A percentile compares a stretch with the other conserved stretches of the same genome.
phyloP scores from a whole-genome alignment of 2,329 filamentous ascomycete genomes.

The Cladophialophora exuberans region DNA sequence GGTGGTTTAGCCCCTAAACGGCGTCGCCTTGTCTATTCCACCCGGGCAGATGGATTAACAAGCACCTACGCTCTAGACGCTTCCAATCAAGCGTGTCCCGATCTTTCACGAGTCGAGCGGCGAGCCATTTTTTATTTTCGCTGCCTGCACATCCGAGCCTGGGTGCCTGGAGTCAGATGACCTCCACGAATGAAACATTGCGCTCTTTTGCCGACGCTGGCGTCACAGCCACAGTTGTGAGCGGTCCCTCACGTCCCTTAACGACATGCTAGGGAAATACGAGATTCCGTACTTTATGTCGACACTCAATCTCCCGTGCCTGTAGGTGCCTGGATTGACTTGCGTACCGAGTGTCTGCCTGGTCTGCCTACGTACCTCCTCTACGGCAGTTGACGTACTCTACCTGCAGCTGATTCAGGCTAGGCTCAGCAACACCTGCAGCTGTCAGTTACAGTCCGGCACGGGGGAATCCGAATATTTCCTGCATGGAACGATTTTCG shows the following conservation, averaged over 20 bases:
- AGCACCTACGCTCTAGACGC: conserved; percentile 2
- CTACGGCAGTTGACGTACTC: not conserved
- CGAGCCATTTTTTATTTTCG: conserved; percentile 10
- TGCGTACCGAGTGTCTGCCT: conserved; percentile 20
- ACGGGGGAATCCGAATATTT: conserved; percentile 10
- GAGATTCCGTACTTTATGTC: not conserved
- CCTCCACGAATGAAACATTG: not conserved
- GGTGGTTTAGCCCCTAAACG: conserved; percentile 8
- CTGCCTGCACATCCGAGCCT: conserved; percentile 11
- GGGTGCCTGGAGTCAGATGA: conserved; percentile 21
- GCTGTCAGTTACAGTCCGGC: conserved; percentile 1
- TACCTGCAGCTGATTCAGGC: conserved; percentile 9
- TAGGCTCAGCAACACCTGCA: conserved; percentile 6
- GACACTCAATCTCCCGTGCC: not conserved
- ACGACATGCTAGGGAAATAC: not conserved
- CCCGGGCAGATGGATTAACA: conserved; percentile 7
- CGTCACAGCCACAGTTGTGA: conserved; percentile 9
- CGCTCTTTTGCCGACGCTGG: conserved; percentile 2
- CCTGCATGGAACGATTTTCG: conserved; percentile 9
- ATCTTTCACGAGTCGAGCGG: conserved; percentile 7
- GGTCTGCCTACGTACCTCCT: conserved; percentile 7
- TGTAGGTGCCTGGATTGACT: too few species aligned
- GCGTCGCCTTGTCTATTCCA: not conserved
- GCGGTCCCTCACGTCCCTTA: not conserved
- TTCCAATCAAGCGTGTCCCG: conserved; percentile 11